Evolutionary conservation across 2,329 filamentous ascomycete species (phyloP).

Genomic region (Phialocephala subalpina): DNA sequence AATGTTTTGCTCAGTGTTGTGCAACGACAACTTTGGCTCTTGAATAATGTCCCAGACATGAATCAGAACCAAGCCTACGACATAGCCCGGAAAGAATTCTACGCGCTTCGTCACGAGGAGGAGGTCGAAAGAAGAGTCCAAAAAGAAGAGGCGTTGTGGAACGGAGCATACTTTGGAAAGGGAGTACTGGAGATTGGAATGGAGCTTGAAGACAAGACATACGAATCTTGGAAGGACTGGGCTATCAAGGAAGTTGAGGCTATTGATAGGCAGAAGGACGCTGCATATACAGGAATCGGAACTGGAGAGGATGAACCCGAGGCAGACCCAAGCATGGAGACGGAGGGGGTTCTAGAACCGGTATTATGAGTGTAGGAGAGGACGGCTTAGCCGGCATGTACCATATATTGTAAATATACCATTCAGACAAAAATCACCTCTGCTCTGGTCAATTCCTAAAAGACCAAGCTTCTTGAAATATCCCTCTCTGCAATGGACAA

Average conservation of each 20-base stretch:
- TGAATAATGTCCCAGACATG: conserved; percentile 67
- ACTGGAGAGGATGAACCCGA: conserved; percentile 42
- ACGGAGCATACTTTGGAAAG: conserved; percentile 90
- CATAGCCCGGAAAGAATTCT: conserved; percentile 87
- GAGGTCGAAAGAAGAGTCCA: conserved; percentile 86
- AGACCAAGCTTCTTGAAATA: no score
- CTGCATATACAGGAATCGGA: conserved; percentile 53
- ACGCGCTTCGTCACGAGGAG: conserved; percentile 80
- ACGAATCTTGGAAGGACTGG: conserved; percentile 87
- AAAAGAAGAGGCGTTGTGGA: conserved; percentile 83
- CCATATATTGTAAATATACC: conserved; percentile 19
- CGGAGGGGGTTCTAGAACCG: background rate
- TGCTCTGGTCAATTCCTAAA: background rate
- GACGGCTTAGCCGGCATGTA: conserved; percentile 10
- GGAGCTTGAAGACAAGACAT: conserved; percentile 80
- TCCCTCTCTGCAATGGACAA: background rate
- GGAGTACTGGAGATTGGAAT: conserved; percentile 78
- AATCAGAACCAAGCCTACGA: conserved; percentile 81
- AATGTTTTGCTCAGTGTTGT: conserved; percentile 71
- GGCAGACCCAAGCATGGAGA: conserved; percentile 7
- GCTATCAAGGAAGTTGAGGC: conserved; percentile 60
- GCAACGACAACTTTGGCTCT: conserved; percentile 88
- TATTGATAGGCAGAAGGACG: conserved; percentile 50
- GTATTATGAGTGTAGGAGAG: conserved; percentile 16
- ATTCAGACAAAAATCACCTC: background rate